Evolutionary conservation across 805 yeast species (phyloP).

Genomic region (Allodekkera sacchari): DNA sequence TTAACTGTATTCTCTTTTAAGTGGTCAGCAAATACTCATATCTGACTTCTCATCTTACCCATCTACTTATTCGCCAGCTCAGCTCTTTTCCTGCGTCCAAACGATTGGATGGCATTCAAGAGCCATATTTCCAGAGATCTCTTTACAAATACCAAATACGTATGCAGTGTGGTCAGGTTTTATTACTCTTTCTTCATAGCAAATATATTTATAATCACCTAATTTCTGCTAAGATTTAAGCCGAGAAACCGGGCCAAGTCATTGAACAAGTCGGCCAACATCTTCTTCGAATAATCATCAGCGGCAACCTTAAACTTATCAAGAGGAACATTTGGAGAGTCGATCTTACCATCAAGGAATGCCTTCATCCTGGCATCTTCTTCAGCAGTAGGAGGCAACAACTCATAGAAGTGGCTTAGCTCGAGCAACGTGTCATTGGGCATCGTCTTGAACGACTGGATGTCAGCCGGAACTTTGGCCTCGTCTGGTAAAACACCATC

Average conservation of each 20-base stretch:
- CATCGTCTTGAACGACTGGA: constrained; percentile 43
- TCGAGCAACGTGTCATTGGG: constrained; percentile 37
- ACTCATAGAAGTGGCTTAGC: constrained; percentile 66
- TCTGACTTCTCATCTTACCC: too few species aligned
- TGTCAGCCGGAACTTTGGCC: constrained; percentile 48
- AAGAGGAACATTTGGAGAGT: constrained; percentile 25
- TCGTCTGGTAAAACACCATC: constrained; percentile 64
- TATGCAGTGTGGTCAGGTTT: neutral
- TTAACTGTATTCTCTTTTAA: too few species aligned
- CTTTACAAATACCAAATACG: neutral
- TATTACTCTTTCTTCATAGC: neutral
- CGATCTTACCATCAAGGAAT: constrained; percentile 41
- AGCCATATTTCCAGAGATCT: neutral
- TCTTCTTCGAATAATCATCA: constrained; percentile 35
- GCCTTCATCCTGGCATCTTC: constrained; percentile 46
- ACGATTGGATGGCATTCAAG: neutral
- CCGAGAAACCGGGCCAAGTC: constrained; percentile 67
- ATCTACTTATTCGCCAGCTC: neutral
- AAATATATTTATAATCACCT: constrained; percentile 10
- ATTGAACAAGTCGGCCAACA: constrained; percentile 46
- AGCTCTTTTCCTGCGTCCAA: neutral
- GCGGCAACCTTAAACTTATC: constrained; percentile 22
- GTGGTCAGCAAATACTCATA: too few species aligned
- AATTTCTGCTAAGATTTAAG: constrained; percentile 39
- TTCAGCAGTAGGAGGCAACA: constrained; percentile 55